These are phyloP conservation scores for Vanrija pseudolonga DNA, from an alignment of 1,284 basidiomycete genomes.

Conservation along the genomic window DNA sequence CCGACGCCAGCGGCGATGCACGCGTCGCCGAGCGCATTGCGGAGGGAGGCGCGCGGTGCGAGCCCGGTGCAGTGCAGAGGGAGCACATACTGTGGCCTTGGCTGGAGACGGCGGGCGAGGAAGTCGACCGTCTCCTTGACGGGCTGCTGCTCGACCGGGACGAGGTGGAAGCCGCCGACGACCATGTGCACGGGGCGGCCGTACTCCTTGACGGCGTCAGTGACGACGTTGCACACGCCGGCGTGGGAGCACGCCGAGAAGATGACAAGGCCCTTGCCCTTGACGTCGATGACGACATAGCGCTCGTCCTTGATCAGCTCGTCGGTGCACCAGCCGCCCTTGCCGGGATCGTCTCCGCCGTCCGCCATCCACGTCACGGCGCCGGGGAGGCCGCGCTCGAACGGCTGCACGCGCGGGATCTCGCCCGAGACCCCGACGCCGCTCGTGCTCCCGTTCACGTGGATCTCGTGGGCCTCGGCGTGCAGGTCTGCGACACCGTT, in stretches of 20 bases:
- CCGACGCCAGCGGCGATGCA: conserved; percentile 68
- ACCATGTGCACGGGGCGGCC: conserved; percentile 73
- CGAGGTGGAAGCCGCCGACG: conserved; percentile 74
- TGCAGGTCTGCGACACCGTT: conserved; percentile 61
- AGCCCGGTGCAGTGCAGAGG: conserved; percentile 83
- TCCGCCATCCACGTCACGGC: conserved; percentile 62
- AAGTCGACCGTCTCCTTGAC: conserved; percentile 69
- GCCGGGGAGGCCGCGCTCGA: conserved; percentile 64
- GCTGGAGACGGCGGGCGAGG: conserved; percentile 58
- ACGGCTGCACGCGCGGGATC: conserved; percentile 65
- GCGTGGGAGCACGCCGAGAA: conserved; percentile 84
- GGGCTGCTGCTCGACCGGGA: conserved; percentile 60
- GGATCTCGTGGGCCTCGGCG: conserved; percentile 60
- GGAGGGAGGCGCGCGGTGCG: conserved; percentile 63
- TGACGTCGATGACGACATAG: conserved; percentile 69
- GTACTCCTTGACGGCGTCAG: conserved; percentile 61
- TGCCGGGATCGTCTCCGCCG: conserved; percentile 10
- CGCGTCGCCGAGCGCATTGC: conserved; percentile 63
- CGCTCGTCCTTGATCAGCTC: conserved; percentile 76
- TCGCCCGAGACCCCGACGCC: conserved; percentile 70
- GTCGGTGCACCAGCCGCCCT: conserved; percentile 58
- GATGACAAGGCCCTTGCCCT: conserved; percentile 71
- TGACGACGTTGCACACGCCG: conserved; percentile 75
- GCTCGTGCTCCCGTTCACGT: conserved; percentile 67
- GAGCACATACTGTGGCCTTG: conserved; percentile 64